Conservation (phyloP, 2,329 filamentous ascomycete genomes). For the Pseudogymnoascus sp. region DNA sequence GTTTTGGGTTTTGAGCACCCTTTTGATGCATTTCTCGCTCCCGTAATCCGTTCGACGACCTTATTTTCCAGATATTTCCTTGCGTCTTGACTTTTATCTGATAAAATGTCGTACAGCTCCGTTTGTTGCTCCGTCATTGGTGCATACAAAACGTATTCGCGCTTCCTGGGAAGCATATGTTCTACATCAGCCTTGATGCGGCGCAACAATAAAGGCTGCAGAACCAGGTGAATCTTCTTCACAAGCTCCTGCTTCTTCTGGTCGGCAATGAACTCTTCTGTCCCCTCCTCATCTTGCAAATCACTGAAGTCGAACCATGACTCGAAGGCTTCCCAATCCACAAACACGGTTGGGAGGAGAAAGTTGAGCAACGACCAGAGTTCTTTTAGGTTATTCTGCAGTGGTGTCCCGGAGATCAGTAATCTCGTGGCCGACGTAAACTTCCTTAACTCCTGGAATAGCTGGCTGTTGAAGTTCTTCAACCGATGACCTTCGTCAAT, state of each 20-base stretch:
- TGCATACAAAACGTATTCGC: conserved; percentile 92
- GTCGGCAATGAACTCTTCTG: conserved; percentile 72
- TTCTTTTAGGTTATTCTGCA: conserved; percentile 93
- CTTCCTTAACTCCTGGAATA: conserved; percentile 80
- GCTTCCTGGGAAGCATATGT: conserved; percentile 83
- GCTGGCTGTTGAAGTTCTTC: conserved; percentile 90
- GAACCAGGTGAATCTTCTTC: conserved; percentile 81
- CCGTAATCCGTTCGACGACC: conserved; percentile 55
- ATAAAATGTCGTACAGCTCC: conserved; percentile 69
- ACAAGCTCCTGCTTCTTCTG: conserved; percentile 70
- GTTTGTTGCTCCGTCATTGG: conserved; percentile 87
- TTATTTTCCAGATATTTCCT: conserved; percentile 78
- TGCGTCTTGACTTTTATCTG: conserved; percentile 49
- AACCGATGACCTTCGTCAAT: conserved; percentile 96
- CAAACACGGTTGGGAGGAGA: conserved; percentile 84
- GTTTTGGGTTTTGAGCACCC: conserved; percentile 6
- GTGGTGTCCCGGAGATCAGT: conserved; percentile 85
- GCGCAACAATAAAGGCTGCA: conserved; percentile 83
- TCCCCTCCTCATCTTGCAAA: conserved; percentile 72
- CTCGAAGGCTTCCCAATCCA: conserved; percentile 86
- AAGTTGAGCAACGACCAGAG: conserved; percentile 95
- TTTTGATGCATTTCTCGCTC: conserved; percentile 13
- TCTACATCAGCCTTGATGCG: conserved; percentile 92
- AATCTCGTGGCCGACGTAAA: conserved; percentile 87
- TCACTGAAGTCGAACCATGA: conserved; percentile 97